Percentiles rank a stretch among this genome's conserved stretches.
phyloP scores from a whole-genome alignment of 2,329 filamentous ascomycete species.

The Clonostachys rosea region DNA sequence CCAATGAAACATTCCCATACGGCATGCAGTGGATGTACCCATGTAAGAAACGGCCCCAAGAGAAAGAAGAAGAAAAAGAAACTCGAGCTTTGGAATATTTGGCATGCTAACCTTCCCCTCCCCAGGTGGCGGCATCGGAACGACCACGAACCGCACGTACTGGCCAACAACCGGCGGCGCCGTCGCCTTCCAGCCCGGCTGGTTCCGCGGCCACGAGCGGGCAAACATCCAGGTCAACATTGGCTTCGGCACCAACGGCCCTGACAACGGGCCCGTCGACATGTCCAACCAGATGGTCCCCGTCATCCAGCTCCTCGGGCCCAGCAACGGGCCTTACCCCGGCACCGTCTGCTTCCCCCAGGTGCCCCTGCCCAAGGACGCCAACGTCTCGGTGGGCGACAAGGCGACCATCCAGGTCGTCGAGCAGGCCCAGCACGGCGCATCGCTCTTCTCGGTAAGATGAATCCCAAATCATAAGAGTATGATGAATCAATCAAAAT shows the following conservation, averaged over 20 bases:
- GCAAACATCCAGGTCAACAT: conserved; percentile 90
- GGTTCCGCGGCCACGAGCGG: conserved; percentile 84
- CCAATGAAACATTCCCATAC: conserved; percentile 74
- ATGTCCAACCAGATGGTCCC: conserved; percentile 81
- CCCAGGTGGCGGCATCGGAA: conserved; percentile 76
- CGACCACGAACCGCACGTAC: conserved; percentile 78
- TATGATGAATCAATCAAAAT: not conserved
- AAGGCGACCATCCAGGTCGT: conserved; percentile 87
- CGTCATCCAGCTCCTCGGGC: conserved; percentile 79
- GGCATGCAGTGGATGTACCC: conserved; percentile 97
- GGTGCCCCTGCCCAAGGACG: conserved; percentile 72
- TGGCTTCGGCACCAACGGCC: conserved; percentile 69
- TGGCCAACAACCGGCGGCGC: conserved; percentile 88
- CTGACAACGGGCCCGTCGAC: conserved; percentile 66
- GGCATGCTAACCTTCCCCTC: not conserved
- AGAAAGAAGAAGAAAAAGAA: not conserved
- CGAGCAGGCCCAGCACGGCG: conserved; percentile 78
- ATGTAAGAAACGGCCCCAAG: conserved; percentile 55
- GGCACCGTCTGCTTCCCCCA: conserved; percentile 88
- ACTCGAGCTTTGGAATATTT: conserved; percentile 1
- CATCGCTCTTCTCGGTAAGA: conserved; percentile 74
- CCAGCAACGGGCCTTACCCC: conserved; percentile 77
- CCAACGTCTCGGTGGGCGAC: conserved; percentile 72
- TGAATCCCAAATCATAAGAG: not conserved
- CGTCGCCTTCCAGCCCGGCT: conserved; percentile 87